Evolutionary conservation across 129 eudicot species (phyloP).

Genomic region (Silybum marianum): DNA sequence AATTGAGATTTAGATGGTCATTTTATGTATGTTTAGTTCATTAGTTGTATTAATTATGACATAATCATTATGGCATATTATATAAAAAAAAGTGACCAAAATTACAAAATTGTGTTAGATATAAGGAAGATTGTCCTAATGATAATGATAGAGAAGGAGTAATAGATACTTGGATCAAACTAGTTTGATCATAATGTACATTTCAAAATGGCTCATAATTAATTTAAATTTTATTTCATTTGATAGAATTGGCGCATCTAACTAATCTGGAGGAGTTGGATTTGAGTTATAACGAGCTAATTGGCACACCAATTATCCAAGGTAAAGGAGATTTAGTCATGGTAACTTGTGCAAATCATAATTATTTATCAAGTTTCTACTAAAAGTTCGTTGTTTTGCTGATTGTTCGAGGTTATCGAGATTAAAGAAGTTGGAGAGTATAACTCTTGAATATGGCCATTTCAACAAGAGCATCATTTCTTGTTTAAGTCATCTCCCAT

Average conservation of each 20-base stretch:
- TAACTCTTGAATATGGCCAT: background rate
- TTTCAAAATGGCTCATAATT: too few species aligned
- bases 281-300: background rate
- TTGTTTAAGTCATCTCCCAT: conserved; percentile 6
- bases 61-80: background rate
- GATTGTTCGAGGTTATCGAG: conserved; percentile 17
- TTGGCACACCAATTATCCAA: background rate
- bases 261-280: background rate
- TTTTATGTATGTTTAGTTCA: background rate
- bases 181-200: background rate
- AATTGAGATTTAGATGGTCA: background rate
- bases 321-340: background rate
- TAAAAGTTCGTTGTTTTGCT: background rate
- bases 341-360: background rate
- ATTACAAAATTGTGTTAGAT: background rate
- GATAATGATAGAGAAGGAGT: background rate
- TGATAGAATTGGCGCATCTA: background rate
- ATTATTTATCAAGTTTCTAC: background rate
- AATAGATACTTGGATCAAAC: background rate
- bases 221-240: background rate
- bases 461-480: conserved; percentile 10
- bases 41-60: background rate
- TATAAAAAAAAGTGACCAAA: background rate
- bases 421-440: background rate
- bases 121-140: background rate